Base-by-base conservation (phyloP, 768 basidiomycete species). In the Phlegmacium glaucopus region DNA sequence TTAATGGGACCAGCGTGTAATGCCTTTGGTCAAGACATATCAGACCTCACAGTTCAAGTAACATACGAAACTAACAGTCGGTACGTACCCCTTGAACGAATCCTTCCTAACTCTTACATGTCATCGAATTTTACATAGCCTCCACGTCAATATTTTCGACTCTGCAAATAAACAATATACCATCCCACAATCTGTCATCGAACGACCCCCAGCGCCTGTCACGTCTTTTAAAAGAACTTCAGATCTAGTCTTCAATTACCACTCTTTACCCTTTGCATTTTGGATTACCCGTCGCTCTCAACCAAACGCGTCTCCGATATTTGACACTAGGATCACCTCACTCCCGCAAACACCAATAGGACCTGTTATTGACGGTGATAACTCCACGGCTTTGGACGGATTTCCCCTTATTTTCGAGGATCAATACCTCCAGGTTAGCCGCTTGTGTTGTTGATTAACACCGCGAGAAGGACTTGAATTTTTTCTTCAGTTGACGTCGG, bases 401-500 rank as follows among this genome's bases (percentile, higher is more conserved):
- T 86, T 87, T 48, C 78, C 82, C 0, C 68, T 91, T 9, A 77
- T 91, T 10, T 90, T 90, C 56, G 87, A 90, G 55, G 80, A 90
- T 51, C 84, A 85, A 57, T 90, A 89, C 59, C 72, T 91, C 16
- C 86, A 90, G 74, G 79, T 80, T 47, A 41, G 49, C 6, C 1
- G 13, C 25, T 17, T 26, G 8, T 8, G 16, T 1, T 39, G 26
- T n/a, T n/a, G 15, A 28, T 34, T 25, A 16, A 6, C 6, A 44
- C 37, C 12, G 22, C 22, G 22, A 22, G 22, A 22, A 5, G 22
- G 22, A 22, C 22, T 22, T 22, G 5, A 3, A 7, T 15, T 35
- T 16, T 28, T 36, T 35, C 17, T 17, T 2, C 49, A 83, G 82
- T 52, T 91, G 15, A 68, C 85, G 1, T 86, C 85, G 4, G 75